These are phyloP conservation scores for Brassica nigra DNA, from an alignment of 345 rosid genomes.

Conservation along the genomic window DNA sequence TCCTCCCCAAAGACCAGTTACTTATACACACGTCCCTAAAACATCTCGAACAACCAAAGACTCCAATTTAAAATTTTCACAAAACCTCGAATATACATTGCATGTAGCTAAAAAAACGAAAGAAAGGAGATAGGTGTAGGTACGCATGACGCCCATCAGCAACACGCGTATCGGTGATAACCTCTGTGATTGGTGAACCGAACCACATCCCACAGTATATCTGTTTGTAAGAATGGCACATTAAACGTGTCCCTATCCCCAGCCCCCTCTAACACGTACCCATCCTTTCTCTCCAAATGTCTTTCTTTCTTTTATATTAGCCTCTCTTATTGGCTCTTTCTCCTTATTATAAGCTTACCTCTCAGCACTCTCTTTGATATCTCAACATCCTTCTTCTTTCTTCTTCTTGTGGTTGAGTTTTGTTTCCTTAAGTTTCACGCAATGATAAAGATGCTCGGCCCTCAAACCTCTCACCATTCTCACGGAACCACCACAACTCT, in stretches of 20 bases:
- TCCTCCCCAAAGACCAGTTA: slow-evolving; percentile 19
- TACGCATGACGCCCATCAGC: slow-evolving; percentile 69
- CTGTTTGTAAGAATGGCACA: slow-evolving; percentile 35
- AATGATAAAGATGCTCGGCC: slow-evolving; percentile 71
- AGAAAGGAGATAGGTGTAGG: slow-evolving; percentile 65
- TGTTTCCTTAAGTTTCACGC: background rate
- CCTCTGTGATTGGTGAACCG: slow-evolving; percentile 47
- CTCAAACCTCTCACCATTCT: slow-evolving; percentile 40
- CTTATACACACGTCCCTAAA: slow-evolving; percentile 7
- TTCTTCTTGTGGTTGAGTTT: background rate
- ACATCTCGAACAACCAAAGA: slow-evolving; percentile 21
- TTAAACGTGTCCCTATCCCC: slow-evolving; percentile 57
- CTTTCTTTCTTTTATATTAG: slow-evolving; percentile 43
- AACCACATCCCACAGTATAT: slow-evolving; percentile 27
- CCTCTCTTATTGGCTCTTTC: slow-evolving; percentile 50
- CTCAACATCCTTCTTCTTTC: slow-evolving; percentile 42
- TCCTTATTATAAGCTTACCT: slow-evolving; percentile 42
- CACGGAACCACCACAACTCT: slow-evolving; percentile 47
- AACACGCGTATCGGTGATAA: slow-evolving; percentile 61
- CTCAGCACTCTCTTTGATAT: too few species aligned
- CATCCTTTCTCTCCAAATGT: slow-evolving; percentile 60
- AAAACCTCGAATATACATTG: slow-evolving; percentile 22
- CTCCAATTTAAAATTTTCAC: slow-evolving; percentile 13
- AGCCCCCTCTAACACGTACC: slow-evolving; percentile 71
- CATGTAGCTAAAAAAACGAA: slow-evolving; percentile 18